Evolutionary conservation across 495 filamentous ascomycete species (phyloP).

Genomic region (Achaetomiella virescens): DNA sequence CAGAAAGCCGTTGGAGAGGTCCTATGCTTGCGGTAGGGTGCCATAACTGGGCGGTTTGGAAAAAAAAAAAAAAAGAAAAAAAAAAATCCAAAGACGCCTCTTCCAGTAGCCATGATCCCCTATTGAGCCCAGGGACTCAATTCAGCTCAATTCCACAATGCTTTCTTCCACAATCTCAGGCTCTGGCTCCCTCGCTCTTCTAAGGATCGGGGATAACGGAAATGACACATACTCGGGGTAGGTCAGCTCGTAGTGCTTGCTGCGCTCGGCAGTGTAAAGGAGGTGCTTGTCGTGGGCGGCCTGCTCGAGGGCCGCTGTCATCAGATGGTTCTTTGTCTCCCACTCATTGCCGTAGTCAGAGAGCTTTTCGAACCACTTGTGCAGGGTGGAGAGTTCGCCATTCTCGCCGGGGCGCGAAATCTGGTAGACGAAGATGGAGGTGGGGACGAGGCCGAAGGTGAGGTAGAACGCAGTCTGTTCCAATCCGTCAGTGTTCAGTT

Average conservation of each 20-base stretch:
- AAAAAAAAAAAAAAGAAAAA: too few relatives aligned
- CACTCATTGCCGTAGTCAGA: conserved; percentile 34
- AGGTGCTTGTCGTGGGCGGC: conserved; percentile 47
- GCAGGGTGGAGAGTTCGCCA: conserved; percentile 34
- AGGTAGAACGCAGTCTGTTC: conserved; percentile 37
- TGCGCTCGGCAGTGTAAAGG: conserved; percentile 28
- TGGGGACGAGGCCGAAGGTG: conserved; percentile 30
- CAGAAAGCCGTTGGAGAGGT: not conserved
- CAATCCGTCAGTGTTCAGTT: conserved; percentile 10
- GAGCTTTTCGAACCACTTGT: conserved; percentile 29
- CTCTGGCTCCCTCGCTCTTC: not conserved
- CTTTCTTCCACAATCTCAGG: not conserved
- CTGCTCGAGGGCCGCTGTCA: conserved; percentile 38
- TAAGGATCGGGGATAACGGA: not conserved
- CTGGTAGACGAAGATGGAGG: conserved; percentile 31
- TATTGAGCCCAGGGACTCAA: not conserved
- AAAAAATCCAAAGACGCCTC: not conserved
- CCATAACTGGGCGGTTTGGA: too few relatives aligned
- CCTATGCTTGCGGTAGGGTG: not conserved
- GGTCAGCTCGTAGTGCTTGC: conserved; percentile 35
- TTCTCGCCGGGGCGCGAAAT: conserved; percentile 37
- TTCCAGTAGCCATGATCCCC: not conserved
- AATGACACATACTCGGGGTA: conserved; percentile 42
- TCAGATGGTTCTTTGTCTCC: conserved; percentile 37
- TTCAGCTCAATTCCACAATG: not conserved